Evolutionary conservation across 2,329 filamentous ascomycete species (phyloP), one percentile per base, ranked within the genome.

Genomic region (Plectosphaerella sp.): DNA sequence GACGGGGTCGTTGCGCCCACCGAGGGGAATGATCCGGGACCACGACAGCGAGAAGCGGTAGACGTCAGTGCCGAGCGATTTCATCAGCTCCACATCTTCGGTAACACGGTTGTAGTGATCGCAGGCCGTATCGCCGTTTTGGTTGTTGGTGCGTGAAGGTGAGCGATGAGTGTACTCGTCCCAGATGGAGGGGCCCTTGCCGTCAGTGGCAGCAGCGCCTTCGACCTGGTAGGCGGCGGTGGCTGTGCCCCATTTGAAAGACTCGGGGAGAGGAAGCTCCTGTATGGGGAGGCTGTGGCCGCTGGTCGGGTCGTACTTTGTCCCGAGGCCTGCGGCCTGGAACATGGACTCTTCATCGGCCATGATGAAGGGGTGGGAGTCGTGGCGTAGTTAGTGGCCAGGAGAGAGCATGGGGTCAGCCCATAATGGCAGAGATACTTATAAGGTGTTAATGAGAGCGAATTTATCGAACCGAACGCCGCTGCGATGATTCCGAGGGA

Each of bases 41-140:
- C 84, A 87, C 8, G 82, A 82, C 33, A 87, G 69, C 4, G 83
- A 86, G 63, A 87, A 87, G 18, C 83, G 78, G 62, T 87, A 87
- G 5, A 78, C 78, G 56, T 78, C 75, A 8, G 80, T 79, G 45
- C 82, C 80, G 45, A 79, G 78, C 47, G 72, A 66, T 58, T 80
- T 81, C 55, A 88, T 64, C 9, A 87, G 69, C 6, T 74, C 79
- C 54, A 87, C 78, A 59, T 88, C 84, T 49, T 82, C 72, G 11
- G 69, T 64, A 3, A 64, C 67, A 0, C 67, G 62, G 52, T 76
- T 66, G 54, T 75, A 76, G 52, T 74, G 68, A 35, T 73, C 68
- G 24, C 70, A 72, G 3, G 72, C 72, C 18, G 82, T 63, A 57
- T 82, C 78, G 3, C 76, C 77, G 35, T 65, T 71, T 24, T 65